These are phyloP conservation scores for Pseudopyricularia javanii DNA, from an alignment of 2,329 filamentous ascomycete species.

Conservation along the genomic window DNA sequence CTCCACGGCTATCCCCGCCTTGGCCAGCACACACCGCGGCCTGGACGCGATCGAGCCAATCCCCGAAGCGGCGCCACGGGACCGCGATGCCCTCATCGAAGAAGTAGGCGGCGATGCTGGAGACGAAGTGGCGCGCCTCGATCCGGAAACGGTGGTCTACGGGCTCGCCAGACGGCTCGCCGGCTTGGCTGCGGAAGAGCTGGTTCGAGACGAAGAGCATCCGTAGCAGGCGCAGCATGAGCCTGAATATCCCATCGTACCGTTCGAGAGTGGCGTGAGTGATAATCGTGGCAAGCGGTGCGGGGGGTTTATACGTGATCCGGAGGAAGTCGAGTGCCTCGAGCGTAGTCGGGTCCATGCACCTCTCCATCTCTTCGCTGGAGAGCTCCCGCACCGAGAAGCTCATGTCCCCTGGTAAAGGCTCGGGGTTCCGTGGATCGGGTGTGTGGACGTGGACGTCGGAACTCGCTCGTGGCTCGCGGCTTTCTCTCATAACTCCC, in stretches of 20 bases:
- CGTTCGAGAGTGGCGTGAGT: slow-evolving; percentile 58
- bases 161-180: not conserved
- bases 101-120: slow-evolving; percentile 62
- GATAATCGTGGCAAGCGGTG: slow-evolving; percentile 60
- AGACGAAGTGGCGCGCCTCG: slow-evolving; percentile 71
- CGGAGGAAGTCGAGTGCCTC: slow-evolving; percentile 89
- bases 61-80: slow-evolving; percentile 61
- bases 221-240: slow-evolving; percentile 63
- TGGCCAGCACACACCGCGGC: slow-evolving; percentile 31
- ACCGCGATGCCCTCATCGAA: slow-evolving; percentile 64
- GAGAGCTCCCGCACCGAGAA: slow-evolving; percentile 78
- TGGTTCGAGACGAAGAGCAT: slow-evolving; percentile 66
- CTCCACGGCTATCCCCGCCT: slow-evolving; percentile 12
- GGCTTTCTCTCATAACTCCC: slow-evolving; percentile 70
- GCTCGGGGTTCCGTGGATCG: not conserved
- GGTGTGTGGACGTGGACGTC: slow-evolving; percentile 15
- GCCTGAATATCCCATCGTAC: slow-evolving; percentile 77
- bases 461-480: slow-evolving; percentile 10
- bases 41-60: slow-evolving; percentile 53
- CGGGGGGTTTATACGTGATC: slow-evolving; percentile 69
- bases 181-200: slow-evolving; percentile 31
- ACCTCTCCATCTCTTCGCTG: slow-evolving; percentile 65
- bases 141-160: slow-evolving; percentile 47
- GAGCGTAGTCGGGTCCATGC: slow-evolving; percentile 70
- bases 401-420: slow-evolving; percentile 57